These are phyloP conservation scores for Acacia pycnantha DNA, from an alignment of 331 rosid species.

Conservation along the genomic window DNA sequence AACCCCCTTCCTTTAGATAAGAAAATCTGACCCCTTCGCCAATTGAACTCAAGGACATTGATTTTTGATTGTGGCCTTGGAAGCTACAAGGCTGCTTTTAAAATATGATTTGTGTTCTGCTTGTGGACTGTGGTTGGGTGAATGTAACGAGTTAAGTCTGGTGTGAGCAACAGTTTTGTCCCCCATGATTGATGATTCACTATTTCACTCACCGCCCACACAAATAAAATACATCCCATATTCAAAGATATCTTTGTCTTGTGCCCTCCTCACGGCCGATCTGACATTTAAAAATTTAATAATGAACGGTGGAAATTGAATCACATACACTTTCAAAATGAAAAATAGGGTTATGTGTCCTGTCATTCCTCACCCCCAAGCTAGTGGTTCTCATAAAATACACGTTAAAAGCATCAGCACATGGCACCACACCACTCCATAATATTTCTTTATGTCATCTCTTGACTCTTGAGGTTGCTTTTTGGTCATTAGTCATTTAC, in stretches of 20 bases:
- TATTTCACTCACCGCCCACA: neutral
- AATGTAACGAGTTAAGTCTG: neutral
- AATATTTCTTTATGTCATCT: neutral
- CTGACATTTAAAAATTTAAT: neutral
- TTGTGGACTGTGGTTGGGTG: neutral
- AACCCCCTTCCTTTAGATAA: no score
- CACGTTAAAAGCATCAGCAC: neutral
- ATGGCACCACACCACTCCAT: neutral
- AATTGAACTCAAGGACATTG: no score
- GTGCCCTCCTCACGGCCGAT: neutral
- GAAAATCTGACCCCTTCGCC: no score
- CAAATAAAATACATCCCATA: neutral
- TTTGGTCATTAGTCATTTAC: neutral
- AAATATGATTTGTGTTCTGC: neutral
- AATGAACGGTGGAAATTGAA: neutral
- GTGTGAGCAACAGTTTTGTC: neutral
- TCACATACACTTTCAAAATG: no score
- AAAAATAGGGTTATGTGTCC: neutral
- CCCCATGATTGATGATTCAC: neutral
- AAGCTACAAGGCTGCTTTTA: neutral
- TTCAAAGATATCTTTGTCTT: slow-evolving; percentile 14
- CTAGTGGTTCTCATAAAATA: neutral
- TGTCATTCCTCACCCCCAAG: neutral
- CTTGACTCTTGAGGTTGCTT: neutral
- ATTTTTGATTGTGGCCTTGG: neutral